These are phyloP conservation scores for Annona cherimola DNA, from an alignment of 164 flowering plant genomes.

Conservation along the genomic window DNA sequence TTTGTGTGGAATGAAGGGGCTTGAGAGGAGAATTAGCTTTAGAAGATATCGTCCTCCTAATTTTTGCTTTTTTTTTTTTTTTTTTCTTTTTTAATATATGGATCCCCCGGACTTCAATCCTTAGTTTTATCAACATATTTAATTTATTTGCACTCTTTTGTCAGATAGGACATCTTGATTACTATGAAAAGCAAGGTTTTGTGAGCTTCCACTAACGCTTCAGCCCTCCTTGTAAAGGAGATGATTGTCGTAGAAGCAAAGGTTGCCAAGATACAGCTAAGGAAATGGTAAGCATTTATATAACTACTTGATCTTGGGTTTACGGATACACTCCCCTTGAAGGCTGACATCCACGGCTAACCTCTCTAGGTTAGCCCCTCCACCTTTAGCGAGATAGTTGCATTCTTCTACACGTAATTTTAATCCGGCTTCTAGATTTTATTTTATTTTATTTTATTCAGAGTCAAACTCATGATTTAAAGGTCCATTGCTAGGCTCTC, in stretches of 20 bases:
- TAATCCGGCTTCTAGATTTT: background rate
- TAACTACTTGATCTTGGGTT: background rate
- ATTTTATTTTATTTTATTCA: constrained; percentile 86
- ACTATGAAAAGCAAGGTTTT: constrained; percentile 90
- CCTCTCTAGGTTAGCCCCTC: background rate
- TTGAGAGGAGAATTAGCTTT: background rate
- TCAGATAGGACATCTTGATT: constrained; percentile 95
- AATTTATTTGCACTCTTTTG: constrained; percentile 1
- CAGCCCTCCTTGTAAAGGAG: constrained; percentile 98
- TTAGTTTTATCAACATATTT: background rate
- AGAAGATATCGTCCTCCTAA: background rate
- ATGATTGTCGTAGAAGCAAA: constrained; percentile 97
- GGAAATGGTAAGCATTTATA: constrained; percentile 74
- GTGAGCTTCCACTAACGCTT: constrained; percentile 99
- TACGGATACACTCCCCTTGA: background rate
- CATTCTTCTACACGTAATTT: too few species aligned
- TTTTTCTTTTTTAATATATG: too few species aligned
- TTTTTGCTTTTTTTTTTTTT: background rate
- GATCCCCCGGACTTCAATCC: background rate
- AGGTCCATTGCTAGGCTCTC: constrained; percentile 80
- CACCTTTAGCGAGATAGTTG: too few species aligned
- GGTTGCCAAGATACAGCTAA: constrained; percentile 90
- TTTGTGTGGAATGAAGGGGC: background rate
- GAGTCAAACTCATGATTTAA: constrained; percentile 84
- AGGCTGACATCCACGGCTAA: background rate